Evolutionary conservation across 2,329 filamentous ascomycete species (phyloP), one percentile per base, ranked within the genome.

Genomic region (Monosporascus sp.): DNA sequence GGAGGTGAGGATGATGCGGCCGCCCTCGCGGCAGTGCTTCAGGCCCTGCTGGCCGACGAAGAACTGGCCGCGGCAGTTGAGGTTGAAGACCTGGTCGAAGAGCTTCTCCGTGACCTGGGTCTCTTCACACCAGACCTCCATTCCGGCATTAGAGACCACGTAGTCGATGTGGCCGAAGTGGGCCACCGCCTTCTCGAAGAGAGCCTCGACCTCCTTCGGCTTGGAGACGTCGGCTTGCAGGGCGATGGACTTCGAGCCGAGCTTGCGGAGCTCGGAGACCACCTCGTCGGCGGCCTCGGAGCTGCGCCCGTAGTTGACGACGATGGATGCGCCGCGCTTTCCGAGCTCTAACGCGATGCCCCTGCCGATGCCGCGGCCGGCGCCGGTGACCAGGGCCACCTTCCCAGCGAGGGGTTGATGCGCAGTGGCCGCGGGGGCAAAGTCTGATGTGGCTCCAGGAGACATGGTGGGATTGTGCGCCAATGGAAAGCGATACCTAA

Each of bases 21-120:
- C 88, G 53, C 87, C 84, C 45, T 81, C 75, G 65, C 85, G 78
- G 58, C 89, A 79, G 72, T 89, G 75, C 72, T 85, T 85, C 70
- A 87, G 87, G 6, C 82, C 88, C 53, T 88, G 83, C 72, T 89
- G 85, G 20, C 86, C 87, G 50, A 90, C 86, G 69, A 90, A 90
- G 76, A 90, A 90, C 71, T 90, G 85, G 47, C 84, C 85, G 41
- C 84, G 77, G 55, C 82, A 78, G 74, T 89, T 89, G 63, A 89
- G 75, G 74, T 83, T 82, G 74, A 89, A 88, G 60, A 88, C 84
- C 61, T 83, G 77, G 70, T 88, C 84, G 72, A 83, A 89, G 60
- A 87, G 84, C 72, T 86, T 85, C 66, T 84, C 81, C 5, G 82
- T 81, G 37, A 89, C 83, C 58, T 88, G 83, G 65, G 84, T 81